Evolutionary conservation across 2,329 filamentous ascomycete genomes (phyloP), one percentile per base, ranked within the genome.

Genomic region (Spiromastix sp.): DNA sequence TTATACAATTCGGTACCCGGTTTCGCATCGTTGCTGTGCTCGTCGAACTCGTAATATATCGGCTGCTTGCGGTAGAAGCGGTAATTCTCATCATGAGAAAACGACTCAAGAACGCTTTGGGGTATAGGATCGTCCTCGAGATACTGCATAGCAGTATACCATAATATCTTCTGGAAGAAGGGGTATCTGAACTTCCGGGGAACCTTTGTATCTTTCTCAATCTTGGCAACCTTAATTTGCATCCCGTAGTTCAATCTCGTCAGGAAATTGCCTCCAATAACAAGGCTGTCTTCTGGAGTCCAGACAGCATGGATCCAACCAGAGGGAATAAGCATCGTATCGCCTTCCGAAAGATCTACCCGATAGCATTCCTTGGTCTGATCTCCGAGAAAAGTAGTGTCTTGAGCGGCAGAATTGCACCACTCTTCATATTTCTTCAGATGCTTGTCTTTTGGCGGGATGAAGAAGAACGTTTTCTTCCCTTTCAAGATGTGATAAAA

Each of bases 301-400:
- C 78, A 80, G 5, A 81, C 77, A 16, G 77, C 77, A 48, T 81
- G 77, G 34, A 81, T 81, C 77, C 77, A 81, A 13, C 77, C 77
- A 21, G 77, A 79, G 4, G 77, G 77, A 42, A 81, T 81, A 28
- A 81, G 60, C 71, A 81, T 80, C 3, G 77, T 81, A 49, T 81
- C 77, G 21, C 77, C 77, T 42, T 74, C 73, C 32, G 67, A 70
- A 4, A 81, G 64, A 50, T 81, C 76, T 28, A 81, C 74, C 31
- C 77, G 66, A 47, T 76, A 79, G 52, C 76, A 80, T 45, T 80
- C 76, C 41, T 77, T 77, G 12, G 74, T 76, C 44, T 77, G 68
- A 39, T 74, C 68, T 4, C 72, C 74, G 21, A 81, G 64, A 54
- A 77, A 81, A 9, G 74, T 79, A 41, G 70, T 74, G 40, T 79